Evolutionary conservation across 495 filamentous ascomycete genomes (phyloP), one percentile per base, ranked within the genome.

Genomic region (Penicillium pulvis): DNA sequence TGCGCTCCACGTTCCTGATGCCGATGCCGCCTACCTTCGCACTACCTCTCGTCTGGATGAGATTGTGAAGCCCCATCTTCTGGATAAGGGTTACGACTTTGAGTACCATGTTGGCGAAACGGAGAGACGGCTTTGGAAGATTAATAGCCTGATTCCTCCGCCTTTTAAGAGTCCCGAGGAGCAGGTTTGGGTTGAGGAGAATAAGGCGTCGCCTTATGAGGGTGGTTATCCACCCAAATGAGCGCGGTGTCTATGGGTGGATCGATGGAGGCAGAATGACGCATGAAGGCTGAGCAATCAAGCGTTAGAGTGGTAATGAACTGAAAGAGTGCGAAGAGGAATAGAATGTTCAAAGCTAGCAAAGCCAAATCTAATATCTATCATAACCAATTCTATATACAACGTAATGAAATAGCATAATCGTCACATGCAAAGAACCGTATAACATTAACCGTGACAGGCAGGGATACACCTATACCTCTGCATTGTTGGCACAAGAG

Each of bases 401-500:
- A 35, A 53, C 1, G 36, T 28, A 36, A 55, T 57, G 28, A 36
- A 28, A 56, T 30, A 43, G 20, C 57, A 55, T 31, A 59, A n/a
- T 11, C 14, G 12, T 48, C 11, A 31, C 24, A 49, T 30, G 46
- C 46, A 49, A 47, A 44, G 42, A 10, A 30, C 14, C 26, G 30
- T 28, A 31, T 4, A 49, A 4, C 26, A 42, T 43, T 12, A 41
- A 41, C 39, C 5, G 33, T 41, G 24, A 43, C 33, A 51, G n/a
- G 10, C 30, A 47, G 39, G 52, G 52, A 46, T 17, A 8, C 23
- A 36, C 17, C 26, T 49, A 49, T 49, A 56, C 56, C 16, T 46
- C 50, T 11, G 67, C 56, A 57, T 72, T 75, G 56, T 64, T 69
- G 2, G 66, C 73, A 45, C 74, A 75, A 8, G 71, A 72, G 50